Evolutionary conservation across 176 grass and related monocot genomes (phyloP).

Genomic region (Elaeis guineensis): DNA sequence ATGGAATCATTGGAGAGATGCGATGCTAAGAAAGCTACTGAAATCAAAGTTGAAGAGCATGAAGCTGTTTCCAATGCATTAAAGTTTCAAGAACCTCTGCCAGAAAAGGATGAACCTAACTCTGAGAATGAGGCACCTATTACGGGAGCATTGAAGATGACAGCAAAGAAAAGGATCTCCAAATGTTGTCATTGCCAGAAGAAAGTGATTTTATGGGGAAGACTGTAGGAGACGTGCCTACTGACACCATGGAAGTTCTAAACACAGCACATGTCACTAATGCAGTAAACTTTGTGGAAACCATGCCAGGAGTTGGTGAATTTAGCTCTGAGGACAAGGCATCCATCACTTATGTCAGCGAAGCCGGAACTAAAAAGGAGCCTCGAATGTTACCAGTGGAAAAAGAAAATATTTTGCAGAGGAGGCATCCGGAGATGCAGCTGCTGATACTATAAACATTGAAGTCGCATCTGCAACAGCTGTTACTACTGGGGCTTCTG

Average conservation of each 20-base stretch:
- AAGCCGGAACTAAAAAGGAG: neutral
- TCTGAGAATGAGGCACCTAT: neutral
- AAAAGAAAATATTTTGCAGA: slow-evolving; percentile 4
- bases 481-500: neutral
- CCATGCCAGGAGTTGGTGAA: neutral
- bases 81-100: neutral
- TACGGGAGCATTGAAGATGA: slow-evolving; percentile 2
- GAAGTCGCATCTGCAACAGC: neutral
- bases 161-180: neutral
- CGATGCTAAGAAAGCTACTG: neutral
- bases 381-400: neutral
- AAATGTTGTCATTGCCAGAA: neutral
- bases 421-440: neutral
- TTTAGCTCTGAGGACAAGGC: neutral
- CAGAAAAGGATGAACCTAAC: neutral
- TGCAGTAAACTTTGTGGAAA: neutral
- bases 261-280: neutral
- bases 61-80: neutral
- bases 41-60: neutral
- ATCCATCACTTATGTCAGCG: neutral
- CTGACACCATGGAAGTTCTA: too few species aligned
- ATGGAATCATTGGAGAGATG: too few species aligned
- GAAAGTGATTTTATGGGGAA: slow-evolving; percentile 3
- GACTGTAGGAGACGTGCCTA: neutral
- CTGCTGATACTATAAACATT: too few species aligned